Percentiles rank a stretch among this genome's conserved stretches.
Conservation (phyloP, 75 land plant genomes). For the Pinus taeda region DNA sequence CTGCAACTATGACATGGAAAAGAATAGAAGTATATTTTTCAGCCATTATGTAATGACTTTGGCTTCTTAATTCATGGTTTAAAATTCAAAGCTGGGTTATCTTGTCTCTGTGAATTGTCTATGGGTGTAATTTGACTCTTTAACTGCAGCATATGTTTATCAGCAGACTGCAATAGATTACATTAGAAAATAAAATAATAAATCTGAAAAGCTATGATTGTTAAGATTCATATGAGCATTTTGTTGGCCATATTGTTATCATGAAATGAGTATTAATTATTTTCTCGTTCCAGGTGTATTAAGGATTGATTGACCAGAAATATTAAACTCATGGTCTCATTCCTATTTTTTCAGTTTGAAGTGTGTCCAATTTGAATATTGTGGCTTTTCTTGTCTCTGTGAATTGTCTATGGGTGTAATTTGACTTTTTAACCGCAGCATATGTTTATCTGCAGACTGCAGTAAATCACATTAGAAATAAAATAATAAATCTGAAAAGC, state of each 20-base stretch:
- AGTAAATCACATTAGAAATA: background rate
- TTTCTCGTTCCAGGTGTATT: background rate
- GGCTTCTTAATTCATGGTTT: background rate
- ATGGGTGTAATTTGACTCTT: background rate
- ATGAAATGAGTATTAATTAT: background rate
- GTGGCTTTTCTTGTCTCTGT: too few relatives aligned
- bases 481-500: background rate
- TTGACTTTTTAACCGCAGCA: background rate
- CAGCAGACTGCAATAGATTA: background rate
- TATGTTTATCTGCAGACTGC: background rate
- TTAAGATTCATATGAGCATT: background rate
- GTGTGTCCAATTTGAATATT: too few relatives aligned
- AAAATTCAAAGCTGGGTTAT: background rate
- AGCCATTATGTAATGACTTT: background rate
- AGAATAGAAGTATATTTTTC: conserved; percentile 2
- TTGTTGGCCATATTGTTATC: background rate
- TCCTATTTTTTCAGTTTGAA: too few relatives aligned
- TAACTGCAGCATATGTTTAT: background rate
- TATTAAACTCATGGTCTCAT: background rate
- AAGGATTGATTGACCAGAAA: background rate
- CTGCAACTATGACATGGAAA: background rate
- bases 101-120: background rate
- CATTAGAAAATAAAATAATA: background rate
- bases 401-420: background rate
- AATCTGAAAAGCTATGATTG: background rate